Percentiles rank a stretch among this genome's conserved stretches.
Conservation (phyloP, 306 rosid species). For the Vicia faba region DNA sequence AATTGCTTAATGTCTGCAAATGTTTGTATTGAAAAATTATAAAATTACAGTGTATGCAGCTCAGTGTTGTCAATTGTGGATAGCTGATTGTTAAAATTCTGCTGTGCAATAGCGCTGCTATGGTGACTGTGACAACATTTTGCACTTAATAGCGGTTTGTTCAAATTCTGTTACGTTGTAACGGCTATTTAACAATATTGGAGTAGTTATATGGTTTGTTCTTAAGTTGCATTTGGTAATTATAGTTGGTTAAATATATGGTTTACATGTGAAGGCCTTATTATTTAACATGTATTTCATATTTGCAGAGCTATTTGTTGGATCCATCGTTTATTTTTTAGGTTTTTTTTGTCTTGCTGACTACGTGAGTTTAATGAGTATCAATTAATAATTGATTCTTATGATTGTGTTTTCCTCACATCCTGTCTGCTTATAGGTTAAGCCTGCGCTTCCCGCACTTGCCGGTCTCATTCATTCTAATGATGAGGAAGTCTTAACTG, state of each 20-base stretch:
- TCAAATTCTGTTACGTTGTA: no score
- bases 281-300: background rate
- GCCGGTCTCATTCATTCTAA: constrained; percentile 79
- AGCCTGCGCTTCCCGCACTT: constrained; percentile 97
- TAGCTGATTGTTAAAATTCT: no score
- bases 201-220: background rate
- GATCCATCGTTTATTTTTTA: constrained; percentile 7
- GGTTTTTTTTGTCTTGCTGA: background rate
- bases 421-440: constrained; percentile 53
- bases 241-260: background rate
- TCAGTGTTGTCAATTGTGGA: no score
- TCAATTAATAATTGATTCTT: background rate
- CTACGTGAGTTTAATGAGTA: background rate
- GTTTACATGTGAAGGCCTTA: background rate
- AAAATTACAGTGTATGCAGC: background rate
- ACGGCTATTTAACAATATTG: no score
- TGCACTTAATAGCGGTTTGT: no score
- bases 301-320: background rate
- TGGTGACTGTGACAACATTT: no score
- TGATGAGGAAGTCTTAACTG: constrained; percentile 94
- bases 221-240: background rate
- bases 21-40: background rate
- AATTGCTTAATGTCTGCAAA: background rate
- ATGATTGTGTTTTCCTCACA: background rate
- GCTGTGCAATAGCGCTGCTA: no score